Evolutionary conservation across 345 rosid species (phyloP).

Genomic region (Rhodamnia rubescens): DNA sequence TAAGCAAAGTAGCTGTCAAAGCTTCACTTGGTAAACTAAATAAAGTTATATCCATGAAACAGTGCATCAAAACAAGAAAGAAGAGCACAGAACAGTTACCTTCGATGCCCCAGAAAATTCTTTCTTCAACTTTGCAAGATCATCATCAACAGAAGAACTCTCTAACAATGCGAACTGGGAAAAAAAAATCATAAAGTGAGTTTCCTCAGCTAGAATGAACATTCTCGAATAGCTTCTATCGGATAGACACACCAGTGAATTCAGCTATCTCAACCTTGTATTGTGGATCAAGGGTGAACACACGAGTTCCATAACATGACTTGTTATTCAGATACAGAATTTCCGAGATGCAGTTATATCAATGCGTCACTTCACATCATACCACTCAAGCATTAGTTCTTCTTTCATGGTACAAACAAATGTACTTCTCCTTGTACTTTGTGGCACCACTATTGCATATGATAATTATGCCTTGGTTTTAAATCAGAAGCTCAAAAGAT

Average conservation of each 20-base stretch:
- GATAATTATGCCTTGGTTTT: background rate
- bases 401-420: background rate
- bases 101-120: constrained; percentile 37
- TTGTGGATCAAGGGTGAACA: background rate
- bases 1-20: background rate
- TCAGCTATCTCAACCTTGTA: background rate
- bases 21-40: background rate
- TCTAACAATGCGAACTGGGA: constrained; percentile 39
- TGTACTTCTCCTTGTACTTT: background rate
- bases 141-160: constrained; percentile 47
- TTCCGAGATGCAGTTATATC: background rate
- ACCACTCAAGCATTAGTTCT: background rate
- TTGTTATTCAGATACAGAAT: background rate
- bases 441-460: background rate
- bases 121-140: constrained; percentile 34
- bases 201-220: background rate
- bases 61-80: background rate
- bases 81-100: constrained; percentile 10
- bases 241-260: background rate
- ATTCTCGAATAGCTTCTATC: background rate
- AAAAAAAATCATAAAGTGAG: background rate
- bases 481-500: background rate
- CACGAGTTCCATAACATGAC: background rate
- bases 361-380: background rate
- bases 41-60: background rate